These are phyloP conservation scores for Epithele typhae DNA, from an alignment of 768 basidiomycete genomes.

Conservation along the genomic window DNA sequence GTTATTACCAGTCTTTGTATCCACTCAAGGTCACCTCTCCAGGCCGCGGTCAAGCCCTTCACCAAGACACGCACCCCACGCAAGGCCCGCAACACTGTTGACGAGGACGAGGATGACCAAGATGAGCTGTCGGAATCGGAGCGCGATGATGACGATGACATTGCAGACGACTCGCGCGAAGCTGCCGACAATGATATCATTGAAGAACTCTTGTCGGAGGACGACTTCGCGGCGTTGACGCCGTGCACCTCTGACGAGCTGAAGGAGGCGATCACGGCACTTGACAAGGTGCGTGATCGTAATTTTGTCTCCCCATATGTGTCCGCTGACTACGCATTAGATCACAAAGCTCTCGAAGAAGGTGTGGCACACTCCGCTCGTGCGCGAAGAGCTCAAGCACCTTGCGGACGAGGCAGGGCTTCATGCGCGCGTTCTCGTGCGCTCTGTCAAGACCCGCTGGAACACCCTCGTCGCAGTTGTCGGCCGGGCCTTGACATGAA, in stretches of 20 bases:
- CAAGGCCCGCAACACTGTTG: no score
- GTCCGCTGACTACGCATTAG: not conserved
- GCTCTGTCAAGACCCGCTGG: constrained; percentile 20
- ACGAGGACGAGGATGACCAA: not conserved
- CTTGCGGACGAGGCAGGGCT: constrained; percentile 1
- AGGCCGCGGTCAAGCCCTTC: no score
- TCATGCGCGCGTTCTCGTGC: constrained; percentile 1
- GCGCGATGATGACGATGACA: not conserved
- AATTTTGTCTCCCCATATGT: no score
- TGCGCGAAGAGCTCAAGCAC: constrained; percentile 17
- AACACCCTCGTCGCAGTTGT: constrained; percentile 21
- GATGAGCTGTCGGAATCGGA: not conserved
- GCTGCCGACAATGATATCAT: constrained; percentile 17
- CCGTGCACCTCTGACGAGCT: no score
- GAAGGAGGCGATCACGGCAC: not conserved
- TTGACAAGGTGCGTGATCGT: constrained; percentile 10
- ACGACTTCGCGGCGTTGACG: constrained; percentile 6
- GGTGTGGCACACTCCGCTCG: constrained; percentile 12
- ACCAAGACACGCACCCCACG: no score
- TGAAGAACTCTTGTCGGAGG: not conserved
- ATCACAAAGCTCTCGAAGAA: not conserved
- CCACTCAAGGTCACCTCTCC: no score
- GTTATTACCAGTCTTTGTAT: no score
- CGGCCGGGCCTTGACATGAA: constrained; percentile 16
- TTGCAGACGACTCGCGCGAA: constrained; percentile 10